A percentile compares a stretch with the other conserved stretches of the same genome.
These are phyloP conservation scores for Oemleria cerasiformis DNA, from an alignment of 306 rosid species.

Conservation along the genomic window DNA sequence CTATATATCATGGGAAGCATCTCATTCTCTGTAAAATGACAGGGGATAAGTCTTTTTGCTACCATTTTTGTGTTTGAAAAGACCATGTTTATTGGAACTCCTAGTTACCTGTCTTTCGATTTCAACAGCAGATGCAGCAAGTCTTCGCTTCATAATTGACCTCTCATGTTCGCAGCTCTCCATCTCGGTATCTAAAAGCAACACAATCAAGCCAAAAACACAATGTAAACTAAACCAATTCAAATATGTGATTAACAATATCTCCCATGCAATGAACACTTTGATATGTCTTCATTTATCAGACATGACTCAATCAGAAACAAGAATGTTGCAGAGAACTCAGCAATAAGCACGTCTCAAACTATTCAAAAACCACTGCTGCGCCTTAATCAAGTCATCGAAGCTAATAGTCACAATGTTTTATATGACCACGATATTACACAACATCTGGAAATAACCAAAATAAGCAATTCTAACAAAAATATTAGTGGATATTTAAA, in stretches of 20 bases:
- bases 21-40: constrained; percentile 73
- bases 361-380: neutral
- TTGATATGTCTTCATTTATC: neutral
- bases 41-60: constrained; percentile 20
- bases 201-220: constrained; percentile 18
- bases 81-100: neutral
- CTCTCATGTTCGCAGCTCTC: constrained; percentile 71
- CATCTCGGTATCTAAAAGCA: constrained; percentile 58
- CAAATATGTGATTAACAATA: neutral
- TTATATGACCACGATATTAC: neutral
- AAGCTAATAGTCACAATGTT: neutral
- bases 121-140: constrained; percentile 73
- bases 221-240: neutral
- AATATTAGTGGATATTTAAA: too few relatives aligned
- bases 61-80: neutral
- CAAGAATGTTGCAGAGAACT: neutral
- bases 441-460: neutral
- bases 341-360: neutral
- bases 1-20: constrained; percentile 77
- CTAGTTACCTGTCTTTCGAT: constrained; percentile 71
- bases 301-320: neutral
- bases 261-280: neutral
- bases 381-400: neutral
- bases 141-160: constrained; percentile 58
- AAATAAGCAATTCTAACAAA: neutral